A percentile compares a stretch with the other conserved stretches of the same genome.
Evolutionary conservation across 495 filamentous ascomycete genomes (phyloP).

Genomic region (Recurvomyces mirabilis): DNA sequence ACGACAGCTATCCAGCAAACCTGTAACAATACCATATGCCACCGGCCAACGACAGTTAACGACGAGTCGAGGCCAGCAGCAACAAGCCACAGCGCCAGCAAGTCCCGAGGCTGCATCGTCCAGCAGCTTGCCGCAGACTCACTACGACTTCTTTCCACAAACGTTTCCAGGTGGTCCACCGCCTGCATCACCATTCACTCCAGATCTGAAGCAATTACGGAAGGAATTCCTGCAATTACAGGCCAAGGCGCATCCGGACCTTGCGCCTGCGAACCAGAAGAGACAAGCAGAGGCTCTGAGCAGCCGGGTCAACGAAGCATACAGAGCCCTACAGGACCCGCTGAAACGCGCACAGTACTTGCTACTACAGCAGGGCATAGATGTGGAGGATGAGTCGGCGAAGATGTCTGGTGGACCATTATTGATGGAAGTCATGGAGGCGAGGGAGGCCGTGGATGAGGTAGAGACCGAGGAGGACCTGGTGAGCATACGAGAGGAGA

Average conservation of each 20-base stretch:
- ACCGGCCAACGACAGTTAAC: too few relatives aligned
- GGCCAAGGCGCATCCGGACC: conserved; percentile 70
- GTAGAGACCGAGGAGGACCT: conserved; percentile 55
- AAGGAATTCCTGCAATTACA: conserved; percentile 82
- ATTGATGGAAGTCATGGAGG: conserved; percentile 79
- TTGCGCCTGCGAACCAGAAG: conserved; percentile 47
- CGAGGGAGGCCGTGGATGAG: conserved; percentile 73
- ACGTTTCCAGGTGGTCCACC: conserved; percentile 75
- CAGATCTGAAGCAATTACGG: conserved; percentile 55
- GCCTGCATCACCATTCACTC: conserved; percentile 60
- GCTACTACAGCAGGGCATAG: conserved; percentile 56
- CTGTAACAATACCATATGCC: too few relatives aligned
- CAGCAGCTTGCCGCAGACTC: conserved; percentile 28
- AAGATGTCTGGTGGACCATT: conserved; percentile 59
- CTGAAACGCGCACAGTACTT: conserved; percentile 77
- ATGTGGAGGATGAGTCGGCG: conserved; percentile 62
- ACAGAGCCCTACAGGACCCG: conserved; percentile 66
- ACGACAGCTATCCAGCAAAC: too few relatives aligned
- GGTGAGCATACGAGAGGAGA: conserved; percentile 47
- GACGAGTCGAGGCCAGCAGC: background rate
- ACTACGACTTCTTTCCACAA: conserved; percentile 81
- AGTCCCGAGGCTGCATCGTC: background rate
- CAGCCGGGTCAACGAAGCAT: conserved; percentile 76
- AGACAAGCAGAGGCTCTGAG: conserved; percentile 58
- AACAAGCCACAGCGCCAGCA: conserved; percentile 4